Conservation (phyloP, 139 green algal genomes). For the Chlorella sp. region DNA sequence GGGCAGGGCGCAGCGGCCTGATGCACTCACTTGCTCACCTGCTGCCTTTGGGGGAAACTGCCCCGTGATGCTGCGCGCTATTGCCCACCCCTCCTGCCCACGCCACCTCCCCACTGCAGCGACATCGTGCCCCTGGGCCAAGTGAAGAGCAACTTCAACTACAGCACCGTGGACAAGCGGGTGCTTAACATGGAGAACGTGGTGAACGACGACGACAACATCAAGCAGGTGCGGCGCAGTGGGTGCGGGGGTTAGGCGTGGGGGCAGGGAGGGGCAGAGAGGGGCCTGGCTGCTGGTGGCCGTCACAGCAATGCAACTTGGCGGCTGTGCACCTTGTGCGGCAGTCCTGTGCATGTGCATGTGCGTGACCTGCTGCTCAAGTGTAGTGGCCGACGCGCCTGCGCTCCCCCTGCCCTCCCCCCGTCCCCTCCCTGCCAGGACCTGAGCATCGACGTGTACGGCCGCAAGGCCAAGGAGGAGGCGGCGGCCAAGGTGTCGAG, state of each 20-base stretch:
- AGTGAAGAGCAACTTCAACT: conserved; percentile 86
- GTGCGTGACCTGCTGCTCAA: background rate
- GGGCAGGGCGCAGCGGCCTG: too few species aligned
- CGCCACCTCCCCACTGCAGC: conserved; percentile 55
- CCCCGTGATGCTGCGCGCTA: too few species aligned
- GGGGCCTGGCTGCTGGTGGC: background rate
- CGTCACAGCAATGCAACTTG: too few species aligned
- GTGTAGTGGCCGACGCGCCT: background rate
- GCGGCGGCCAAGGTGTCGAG: background rate
- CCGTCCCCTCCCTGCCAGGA: conserved; percentile 49
- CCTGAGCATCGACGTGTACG: conserved; percentile 95
- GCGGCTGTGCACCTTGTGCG: too few species aligned
- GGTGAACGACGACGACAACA: conserved; percentile 91
- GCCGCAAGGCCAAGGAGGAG: conserved; percentile 58
- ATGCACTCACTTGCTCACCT: too few species aligned
- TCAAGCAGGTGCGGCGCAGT: conserved; percentile 79
- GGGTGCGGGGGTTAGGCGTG: background rate
- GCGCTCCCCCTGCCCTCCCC: background rate
- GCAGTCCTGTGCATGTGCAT: too few species aligned
- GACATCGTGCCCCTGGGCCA: conserved; percentile 87
- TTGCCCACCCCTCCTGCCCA: too few species aligned
- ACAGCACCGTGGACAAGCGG: conserved; percentile 83
- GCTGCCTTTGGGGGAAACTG: too few species aligned
- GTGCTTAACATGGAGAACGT: conserved; percentile 92
- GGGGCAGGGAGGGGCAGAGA: background rate